Evolutionary conservation across 495 filamentous ascomycete species (phyloP), one percentile per base, ranked within the genome.

Genomic region (Xylaria grammica): DNA sequence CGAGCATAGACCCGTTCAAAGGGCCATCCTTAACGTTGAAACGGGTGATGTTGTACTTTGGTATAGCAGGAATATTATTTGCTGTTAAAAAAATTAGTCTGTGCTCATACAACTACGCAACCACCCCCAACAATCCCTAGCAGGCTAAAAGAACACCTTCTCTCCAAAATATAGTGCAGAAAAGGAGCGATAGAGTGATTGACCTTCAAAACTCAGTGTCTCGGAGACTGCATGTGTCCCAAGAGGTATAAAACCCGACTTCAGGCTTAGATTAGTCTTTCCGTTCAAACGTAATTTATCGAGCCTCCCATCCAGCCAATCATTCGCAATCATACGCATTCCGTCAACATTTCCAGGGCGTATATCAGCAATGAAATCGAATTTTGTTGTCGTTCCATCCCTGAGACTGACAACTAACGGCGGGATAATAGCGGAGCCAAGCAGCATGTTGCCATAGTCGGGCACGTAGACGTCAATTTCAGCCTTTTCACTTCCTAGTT

Each of bases 231-330:
- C 78, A 69, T 96, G 92, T 32, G 82, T 86, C 44, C 93, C 93
- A 10, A 98, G 80, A 56, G 82, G 76, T 65, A 97, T 79, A 45
- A 95, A 78, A 3, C 95, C 94, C 30, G 91, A 89, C 75, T 89
- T 91, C 10, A 97, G 69, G 29, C 80, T 78, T 27, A 98, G 70
- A 52, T 85, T 79, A 32, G 91, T 87, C 70, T 85, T 89, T 13
- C 90, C 94, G 53, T 85, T 81, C 3, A 98, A 72, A 53, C 81
- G 84, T 34, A 98, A 74, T 53, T 80, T 77, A 1, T 84, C 84
- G 53, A 99, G 74, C 56, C 82, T 86, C 34, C 94, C 94, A 20
- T 91, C 86, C 58, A 99, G 68, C 88, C 92, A 99, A 73, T 97
- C 91, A 66, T 92, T 88, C 19, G 92, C 92, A 61, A 98, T 84